phyloP scores from a whole-genome alignment of 345 rosid genomes.

The Jatropha curcas region DNA sequence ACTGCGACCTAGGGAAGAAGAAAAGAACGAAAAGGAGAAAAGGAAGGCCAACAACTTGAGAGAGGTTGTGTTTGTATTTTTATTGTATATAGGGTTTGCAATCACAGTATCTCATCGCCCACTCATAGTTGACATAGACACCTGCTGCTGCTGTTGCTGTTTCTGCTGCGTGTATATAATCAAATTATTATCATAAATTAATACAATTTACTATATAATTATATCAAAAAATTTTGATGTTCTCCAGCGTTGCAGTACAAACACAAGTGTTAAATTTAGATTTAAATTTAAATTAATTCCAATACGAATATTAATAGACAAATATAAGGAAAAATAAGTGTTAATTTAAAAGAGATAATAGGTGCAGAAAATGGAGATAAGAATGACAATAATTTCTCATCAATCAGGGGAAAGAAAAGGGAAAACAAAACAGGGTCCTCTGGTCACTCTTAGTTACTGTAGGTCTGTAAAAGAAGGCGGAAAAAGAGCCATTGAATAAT shows the following conservation, averaged over 20 bases:
- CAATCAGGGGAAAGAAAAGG: conserved; percentile 1
- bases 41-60: not conserved
- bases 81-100: no score
- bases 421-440: conserved; percentile 10
- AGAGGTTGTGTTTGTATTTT: no score
- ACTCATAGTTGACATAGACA: no score
- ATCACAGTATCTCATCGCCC: no score
- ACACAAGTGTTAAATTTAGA: not conserved
- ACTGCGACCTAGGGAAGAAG: conserved; percentile 13
- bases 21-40: not conserved
- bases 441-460: conserved; percentile 15
- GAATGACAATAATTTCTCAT: conserved; percentile 10
- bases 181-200: no score
- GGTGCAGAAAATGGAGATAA: not conserved
- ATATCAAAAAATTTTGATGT: no score
- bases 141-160: no score
- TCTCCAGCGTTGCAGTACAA: no score
- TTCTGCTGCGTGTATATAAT: no score
- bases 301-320: not conserved
- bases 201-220: no score
- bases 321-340: not conserved
- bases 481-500: conserved; percentile 1
- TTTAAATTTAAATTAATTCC: no score
- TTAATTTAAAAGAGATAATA: not conserved
- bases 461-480: not conserved